phyloP scores from a whole-genome alignment of 306 rosid genomes.

The Amphicarpaea edgeworthii region DNA sequence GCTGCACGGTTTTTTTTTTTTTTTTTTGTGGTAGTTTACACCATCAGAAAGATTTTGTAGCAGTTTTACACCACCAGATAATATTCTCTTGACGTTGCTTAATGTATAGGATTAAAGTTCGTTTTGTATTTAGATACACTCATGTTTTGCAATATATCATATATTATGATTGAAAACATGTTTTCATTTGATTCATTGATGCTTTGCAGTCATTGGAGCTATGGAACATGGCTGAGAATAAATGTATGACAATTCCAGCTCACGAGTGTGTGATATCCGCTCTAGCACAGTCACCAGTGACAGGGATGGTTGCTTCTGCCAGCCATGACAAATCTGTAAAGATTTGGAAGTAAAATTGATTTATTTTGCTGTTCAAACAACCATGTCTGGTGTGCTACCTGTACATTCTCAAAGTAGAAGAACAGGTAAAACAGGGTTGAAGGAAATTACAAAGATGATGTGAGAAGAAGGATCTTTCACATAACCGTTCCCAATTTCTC shows the following conservation, averaged over 20 bases:
- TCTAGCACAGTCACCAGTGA: slow-evolving; percentile 78
- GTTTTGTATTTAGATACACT: too few species aligned
- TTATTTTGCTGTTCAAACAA: slow-evolving; percentile 39
- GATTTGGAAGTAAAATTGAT: slow-evolving; percentile 74
- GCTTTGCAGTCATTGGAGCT: slow-evolving; percentile 85
- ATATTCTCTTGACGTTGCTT: too few species aligned
- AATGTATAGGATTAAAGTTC: neutral
- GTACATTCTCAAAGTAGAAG: slow-evolving; percentile 24
- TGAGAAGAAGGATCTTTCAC: slow-evolving; percentile 35
- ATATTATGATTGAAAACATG: neutral
- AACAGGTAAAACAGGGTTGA: slow-evolving; percentile 38
- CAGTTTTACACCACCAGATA: too few species aligned
- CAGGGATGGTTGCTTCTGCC: slow-evolving; percentile 92
- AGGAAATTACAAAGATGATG: slow-evolving; percentile 17
- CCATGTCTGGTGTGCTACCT: slow-evolving; percentile 45
- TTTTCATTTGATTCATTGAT: slow-evolving; percentile 40
- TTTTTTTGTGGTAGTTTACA: too few species aligned
- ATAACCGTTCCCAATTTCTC: neutral
- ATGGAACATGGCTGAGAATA: slow-evolving; percentile 86
- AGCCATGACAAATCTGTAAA: slow-evolving; percentile 90
- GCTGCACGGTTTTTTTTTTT: too few species aligned
- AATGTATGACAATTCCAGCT: slow-evolving; percentile 76
- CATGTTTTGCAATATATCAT: slow-evolving; percentile 13
- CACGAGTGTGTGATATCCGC: slow-evolving; percentile 85
- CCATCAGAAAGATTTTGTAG: too few species aligned